Conservation (phyloP, 148 eudicot genomes). For the Simmondsia chinensis region DNA sequence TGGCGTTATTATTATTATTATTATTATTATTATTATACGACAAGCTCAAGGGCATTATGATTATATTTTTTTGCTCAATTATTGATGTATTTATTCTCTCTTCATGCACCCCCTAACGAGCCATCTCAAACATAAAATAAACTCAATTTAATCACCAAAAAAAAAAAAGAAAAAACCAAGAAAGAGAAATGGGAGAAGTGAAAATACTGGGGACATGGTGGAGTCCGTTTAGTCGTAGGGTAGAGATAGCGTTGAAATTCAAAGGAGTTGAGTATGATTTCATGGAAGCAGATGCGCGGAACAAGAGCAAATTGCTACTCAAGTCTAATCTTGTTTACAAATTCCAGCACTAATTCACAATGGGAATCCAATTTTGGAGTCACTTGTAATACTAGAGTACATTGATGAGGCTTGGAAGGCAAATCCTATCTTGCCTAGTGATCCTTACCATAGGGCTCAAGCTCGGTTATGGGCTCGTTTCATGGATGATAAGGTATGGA, state of each 20-base stretch:
- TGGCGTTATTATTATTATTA: no score
- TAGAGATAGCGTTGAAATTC: conserved; percentile 21
- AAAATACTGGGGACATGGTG: conserved; percentile 18
- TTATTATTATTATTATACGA: no score
- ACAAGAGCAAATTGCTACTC: conserved; percentile 19
- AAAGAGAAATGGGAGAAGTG: conserved; percentile 9
- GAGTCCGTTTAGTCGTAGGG: conserved; percentile 22
- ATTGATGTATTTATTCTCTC: no score
- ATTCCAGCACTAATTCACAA: conserved; percentile 41
- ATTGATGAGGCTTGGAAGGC: conserved; percentile 34
- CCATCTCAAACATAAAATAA: no score
- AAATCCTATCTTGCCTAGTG: conserved; percentile 26
- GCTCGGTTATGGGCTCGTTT: conserved; percentile 44
- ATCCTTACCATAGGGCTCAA: conserved; percentile 27
- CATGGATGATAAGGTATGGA: conserved; percentile 40
- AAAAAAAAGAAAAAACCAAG: conserved; percentile 10
- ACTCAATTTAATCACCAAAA: no score
- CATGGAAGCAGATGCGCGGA: conserved; percentile 12
- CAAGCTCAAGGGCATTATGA: no score
- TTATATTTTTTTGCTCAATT: no score
- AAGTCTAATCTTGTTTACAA: conserved; percentile 28
- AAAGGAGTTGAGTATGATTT: conserved; percentile 22
- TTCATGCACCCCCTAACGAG: no score
- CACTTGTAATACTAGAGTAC: conserved; percentile 39
- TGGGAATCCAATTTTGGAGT: conserved; percentile 30